Evolutionary conservation across 2,329 filamentous ascomycete genomes (phyloP).

Genomic region (Stagonosporopsis vannaccii): DNA sequence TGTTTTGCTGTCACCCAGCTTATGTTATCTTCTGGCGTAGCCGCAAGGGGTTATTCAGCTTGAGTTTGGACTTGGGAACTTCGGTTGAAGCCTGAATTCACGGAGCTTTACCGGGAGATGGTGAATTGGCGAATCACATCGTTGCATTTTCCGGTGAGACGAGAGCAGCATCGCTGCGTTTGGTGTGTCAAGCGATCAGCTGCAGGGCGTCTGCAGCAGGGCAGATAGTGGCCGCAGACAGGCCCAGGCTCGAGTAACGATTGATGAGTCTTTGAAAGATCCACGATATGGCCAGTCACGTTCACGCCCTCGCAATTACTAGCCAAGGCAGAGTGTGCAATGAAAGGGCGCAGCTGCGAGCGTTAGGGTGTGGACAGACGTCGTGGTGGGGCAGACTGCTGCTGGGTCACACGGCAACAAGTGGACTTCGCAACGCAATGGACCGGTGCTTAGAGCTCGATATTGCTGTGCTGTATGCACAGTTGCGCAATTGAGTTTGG

Average conservation of each 20-base stretch:
- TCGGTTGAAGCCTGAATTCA: slow-evolving; percentile 22
- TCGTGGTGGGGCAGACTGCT: slow-evolving; percentile 2
- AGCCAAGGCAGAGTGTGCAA: neutral
- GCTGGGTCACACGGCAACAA: slow-evolving; percentile 4
- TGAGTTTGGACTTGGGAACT: slow-evolving; percentile 35
- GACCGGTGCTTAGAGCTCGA: slow-evolving; percentile 3
- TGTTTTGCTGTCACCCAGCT: neutral
- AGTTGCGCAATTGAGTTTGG: slow-evolving; percentile 4
- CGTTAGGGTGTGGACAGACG: neutral
- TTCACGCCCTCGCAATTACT: neutral
- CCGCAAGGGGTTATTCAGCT: slow-evolving; percentile 23
- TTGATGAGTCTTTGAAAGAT: slow-evolving; percentile 29
- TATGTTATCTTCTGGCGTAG: neutral
- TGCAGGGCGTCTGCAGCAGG: slow-evolving; percentile 19
- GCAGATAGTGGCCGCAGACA: slow-evolving; percentile 27
- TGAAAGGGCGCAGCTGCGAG: slow-evolving; percentile 10
- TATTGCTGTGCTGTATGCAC: neutral
- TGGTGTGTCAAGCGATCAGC: slow-evolving; percentile 30
- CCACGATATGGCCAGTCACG: slow-evolving; percentile 5
- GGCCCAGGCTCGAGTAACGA: slow-evolving; percentile 22
- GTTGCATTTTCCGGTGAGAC: slow-evolving; percentile 42
- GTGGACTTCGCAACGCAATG: slow-evolving; percentile 1
- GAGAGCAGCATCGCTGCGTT: slow-evolving; percentile 32
- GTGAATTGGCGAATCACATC: slow-evolving; percentile 32
- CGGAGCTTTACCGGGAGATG: slow-evolving; percentile 4